Conservation (phyloP, 345 rosid genomes). For the Carallia brachiata region DNA sequence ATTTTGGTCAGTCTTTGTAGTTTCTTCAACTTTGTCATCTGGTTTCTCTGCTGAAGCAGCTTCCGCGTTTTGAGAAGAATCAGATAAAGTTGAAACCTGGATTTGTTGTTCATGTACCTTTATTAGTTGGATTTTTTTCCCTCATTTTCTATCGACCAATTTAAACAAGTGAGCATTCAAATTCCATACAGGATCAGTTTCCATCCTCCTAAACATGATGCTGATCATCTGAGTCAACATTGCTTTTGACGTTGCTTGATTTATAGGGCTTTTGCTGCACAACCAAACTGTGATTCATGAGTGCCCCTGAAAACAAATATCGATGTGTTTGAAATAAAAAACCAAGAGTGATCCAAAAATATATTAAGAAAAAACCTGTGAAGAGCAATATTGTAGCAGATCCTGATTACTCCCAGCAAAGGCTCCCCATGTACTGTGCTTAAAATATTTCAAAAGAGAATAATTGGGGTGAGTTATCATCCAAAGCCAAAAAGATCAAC, state of each 20-base stretch:
- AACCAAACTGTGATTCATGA: conserved; percentile 35
- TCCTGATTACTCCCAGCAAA: conserved; percentile 92
- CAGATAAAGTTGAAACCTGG: conserved; percentile 59
- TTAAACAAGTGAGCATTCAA: conserved; percentile 11
- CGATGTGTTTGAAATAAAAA: not conserved
- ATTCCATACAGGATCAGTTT: conserved; percentile 69
- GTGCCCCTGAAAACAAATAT: conserved; percentile 20
- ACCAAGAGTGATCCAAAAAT: not conserved
- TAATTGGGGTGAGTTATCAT: not conserved
- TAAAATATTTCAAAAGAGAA: not conserved
- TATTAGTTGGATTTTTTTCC: conserved; percentile 5
- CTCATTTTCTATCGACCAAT: not conserved
- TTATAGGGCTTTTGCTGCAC: conserved; percentile 94
- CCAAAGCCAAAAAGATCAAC: too few relatives aligned
- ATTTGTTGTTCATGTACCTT: conserved; percentile 30
- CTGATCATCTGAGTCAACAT: conserved; percentile 99
- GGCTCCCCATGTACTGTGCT: conserved; percentile 92
- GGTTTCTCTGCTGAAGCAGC: conserved; percentile 48
- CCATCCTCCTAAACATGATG: conserved; percentile 95
- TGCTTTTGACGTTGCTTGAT: conserved; percentile 98
- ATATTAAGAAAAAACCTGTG: conserved; percentile 54
- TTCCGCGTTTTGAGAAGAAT: conserved; percentile 46
- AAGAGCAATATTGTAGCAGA: conserved; percentile 95
- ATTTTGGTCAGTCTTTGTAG: conserved; percentile 46
- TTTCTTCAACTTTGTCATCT: conserved; percentile 47